Conservation (phyloP, 2,329 filamentous ascomycete genomes). For the Diaporthe amygdali region DNA sequence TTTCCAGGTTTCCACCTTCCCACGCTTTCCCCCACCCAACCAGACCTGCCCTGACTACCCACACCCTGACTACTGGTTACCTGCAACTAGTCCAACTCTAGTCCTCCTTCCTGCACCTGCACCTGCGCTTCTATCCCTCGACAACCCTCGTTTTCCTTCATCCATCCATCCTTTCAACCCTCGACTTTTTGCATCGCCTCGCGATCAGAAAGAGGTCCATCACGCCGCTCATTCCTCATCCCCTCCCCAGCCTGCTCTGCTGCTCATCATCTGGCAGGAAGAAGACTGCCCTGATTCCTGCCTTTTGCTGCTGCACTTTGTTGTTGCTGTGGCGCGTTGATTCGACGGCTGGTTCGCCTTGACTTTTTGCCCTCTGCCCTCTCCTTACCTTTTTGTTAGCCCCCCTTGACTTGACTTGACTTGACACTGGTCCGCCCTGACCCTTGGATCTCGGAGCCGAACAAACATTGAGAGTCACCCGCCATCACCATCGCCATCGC, state of each 20-base stretch:
- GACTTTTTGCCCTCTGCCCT: background rate
- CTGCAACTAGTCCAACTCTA: too few species aligned
- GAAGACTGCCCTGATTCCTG: background rate
- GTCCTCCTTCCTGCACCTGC: background rate
- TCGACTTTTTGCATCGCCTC: slow-evolving; percentile 2
- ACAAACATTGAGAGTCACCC: background rate
- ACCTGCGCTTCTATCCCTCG: background rate
- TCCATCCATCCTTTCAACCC: slow-evolving; percentile 14
- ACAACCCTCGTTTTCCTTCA: slow-evolving; percentile 3
- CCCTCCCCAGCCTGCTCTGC: background rate
- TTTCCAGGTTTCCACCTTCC: background rate
- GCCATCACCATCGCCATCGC: slow-evolving; percentile 3
- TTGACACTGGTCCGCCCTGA: background rate
- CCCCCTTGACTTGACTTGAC: background rate
- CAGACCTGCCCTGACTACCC: slow-evolving; percentile 4
- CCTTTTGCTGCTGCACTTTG: background rate
- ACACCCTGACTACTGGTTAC: background rate
- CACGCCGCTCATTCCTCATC: slow-evolving; percentile 13
- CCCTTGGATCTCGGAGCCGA: slow-evolving; percentile 16
- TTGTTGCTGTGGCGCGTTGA: background rate
- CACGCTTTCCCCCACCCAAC: slow-evolving; percentile 1
- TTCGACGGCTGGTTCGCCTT: slow-evolving; percentile 13
- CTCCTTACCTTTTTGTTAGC: background rate
- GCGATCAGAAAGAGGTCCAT: slow-evolving; percentile 10
- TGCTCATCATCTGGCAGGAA: background rate